A percentile compares a stretch with the other conserved stretches of the same genome.
phyloP scores from a whole-genome alignment of 371 early-diverging fungal genomes.

The Apophysomyces elegans region DNA sequence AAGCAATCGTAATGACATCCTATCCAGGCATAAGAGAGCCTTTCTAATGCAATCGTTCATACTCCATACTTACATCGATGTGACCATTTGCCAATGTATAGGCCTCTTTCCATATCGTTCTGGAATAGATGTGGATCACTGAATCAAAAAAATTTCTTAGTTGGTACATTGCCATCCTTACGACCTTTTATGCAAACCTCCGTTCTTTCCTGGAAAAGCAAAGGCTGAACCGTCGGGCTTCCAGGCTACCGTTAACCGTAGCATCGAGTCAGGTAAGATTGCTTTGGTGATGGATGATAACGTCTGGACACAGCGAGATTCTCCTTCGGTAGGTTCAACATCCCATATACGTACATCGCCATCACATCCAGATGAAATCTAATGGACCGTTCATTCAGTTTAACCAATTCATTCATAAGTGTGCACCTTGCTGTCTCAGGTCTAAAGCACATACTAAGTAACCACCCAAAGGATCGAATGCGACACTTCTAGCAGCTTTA shows the following conservation, averaged over 20 bases:
- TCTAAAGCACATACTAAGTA: slow-evolving; percentile 34
- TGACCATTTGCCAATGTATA: slow-evolving; percentile 40
- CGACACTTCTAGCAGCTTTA: slow-evolving; percentile 41
- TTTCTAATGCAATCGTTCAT: neutral
- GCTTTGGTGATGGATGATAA: slow-evolving; percentile 14
- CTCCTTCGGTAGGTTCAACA: slow-evolving; percentile 39
- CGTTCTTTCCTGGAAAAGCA: slow-evolving; percentile 56
- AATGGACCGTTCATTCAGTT: neutral
- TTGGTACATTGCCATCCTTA: neutral
- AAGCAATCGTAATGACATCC: slow-evolving; percentile 47
- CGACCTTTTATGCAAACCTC: slow-evolving; percentile 27
- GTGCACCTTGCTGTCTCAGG: neutral
- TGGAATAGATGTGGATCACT: slow-evolving; percentile 46
- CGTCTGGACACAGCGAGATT: slow-evolving; percentile 43
- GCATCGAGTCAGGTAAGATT: slow-evolving; percentile 18
- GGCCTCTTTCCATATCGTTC: slow-evolving; percentile 43
- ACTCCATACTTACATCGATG: slow-evolving; percentile 31
- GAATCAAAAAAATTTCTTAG: neutral
- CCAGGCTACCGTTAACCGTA: slow-evolving; percentile 55
- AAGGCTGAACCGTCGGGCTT: slow-evolving; percentile 56
- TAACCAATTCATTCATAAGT: neutral
- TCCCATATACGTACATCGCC: slow-evolving; percentile 70
- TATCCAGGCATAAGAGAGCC: slow-evolving; percentile 8
- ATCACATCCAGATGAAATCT: slow-evolving; percentile 61
- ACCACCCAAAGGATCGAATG: slow-evolving; percentile 45